Base-by-base conservation (phyloP, 2,329 filamentous ascomycete species). In the Claviceps fusiformis region DNA sequence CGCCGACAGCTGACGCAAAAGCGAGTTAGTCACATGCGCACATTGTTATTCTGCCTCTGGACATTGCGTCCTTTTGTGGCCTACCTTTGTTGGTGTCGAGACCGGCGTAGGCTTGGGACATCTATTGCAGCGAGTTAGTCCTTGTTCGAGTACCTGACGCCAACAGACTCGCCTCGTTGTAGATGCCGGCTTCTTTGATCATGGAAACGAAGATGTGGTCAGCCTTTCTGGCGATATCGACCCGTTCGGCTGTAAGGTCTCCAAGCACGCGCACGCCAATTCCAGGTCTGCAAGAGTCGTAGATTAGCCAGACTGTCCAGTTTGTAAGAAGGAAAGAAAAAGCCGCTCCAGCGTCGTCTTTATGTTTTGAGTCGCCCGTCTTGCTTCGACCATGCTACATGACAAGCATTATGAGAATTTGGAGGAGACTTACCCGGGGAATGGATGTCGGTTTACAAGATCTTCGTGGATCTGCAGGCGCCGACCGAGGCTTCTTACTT, bases 231-330 rank as follows among this genome's bases (percentile, higher is more conserved):
- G 82, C 88, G 59, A 95, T 93, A 55, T 82, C 81, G 17, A 95
- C 85, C 46, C 86, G 81, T 66, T 91, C 86, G 2, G 76, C 78
- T 1, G 88, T 95, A 15, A 95, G 84, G 62, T 95, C 90, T 41
- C 91, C 91, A 1, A 95, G 74, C 57, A 95, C 85, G 54, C 88
- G 79, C 61, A 93, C 87, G 15, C 80, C 89, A 58, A 95, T 82
- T 53, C 71, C 79, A 24, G 51, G 51, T 10, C 50, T 51, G 24
- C n/a, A 11, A 29, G 0, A 75, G 85, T 45, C 86, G 56, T 27
- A 52, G 43, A 56, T 57, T 31, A 55, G 48, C 7, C 33, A 5
- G 50, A 17, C 11, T 35, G 31, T 19, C 8, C 29, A 10, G 10
- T n/a, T 5, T 31, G 3, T 33, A 39, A 27, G 6, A 39, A 6